Evolutionary conservation across 495 filamentous ascomycete genomes (phyloP).

Genomic region (Amniculicola lignicola): DNA sequence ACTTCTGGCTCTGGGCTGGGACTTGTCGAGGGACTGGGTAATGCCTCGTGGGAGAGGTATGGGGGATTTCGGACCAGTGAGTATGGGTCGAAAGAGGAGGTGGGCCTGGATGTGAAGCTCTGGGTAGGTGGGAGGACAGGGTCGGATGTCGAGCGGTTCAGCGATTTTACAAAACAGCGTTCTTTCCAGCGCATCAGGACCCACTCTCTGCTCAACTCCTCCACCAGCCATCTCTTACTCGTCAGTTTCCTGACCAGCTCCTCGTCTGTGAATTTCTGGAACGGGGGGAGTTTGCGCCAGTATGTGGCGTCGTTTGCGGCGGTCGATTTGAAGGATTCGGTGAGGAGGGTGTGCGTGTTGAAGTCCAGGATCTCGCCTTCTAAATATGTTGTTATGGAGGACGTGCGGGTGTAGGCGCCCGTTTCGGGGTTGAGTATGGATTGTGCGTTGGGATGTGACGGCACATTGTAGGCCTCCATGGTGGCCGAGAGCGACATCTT

Average conservation of each 20-base stretch:
- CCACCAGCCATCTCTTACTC: constrained; percentile 54
- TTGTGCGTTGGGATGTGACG: constrained; percentile 37
- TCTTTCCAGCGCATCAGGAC: constrained; percentile 81
- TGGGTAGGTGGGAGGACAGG: constrained; percentile 1
- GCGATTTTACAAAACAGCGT: constrained; percentile 63
- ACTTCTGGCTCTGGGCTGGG: neutral
- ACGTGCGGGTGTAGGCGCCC: constrained; percentile 46
- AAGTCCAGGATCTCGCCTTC: constrained; percentile 80
- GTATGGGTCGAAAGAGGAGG: no score
- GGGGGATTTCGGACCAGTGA: no score
- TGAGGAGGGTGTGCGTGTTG: constrained; percentile 63
- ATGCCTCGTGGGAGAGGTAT: no score
- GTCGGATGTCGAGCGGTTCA: constrained; percentile 19
- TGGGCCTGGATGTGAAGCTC: neutral
- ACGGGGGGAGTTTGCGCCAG: constrained; percentile 69
- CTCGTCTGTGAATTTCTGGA: constrained; percentile 56
- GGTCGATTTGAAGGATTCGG: constrained; percentile 62
- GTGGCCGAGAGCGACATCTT: constrained; percentile 67
- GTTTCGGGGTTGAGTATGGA: constrained; percentile 18
- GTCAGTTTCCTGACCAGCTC: constrained; percentile 58
- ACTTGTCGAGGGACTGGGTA: no score
- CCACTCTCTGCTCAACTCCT: constrained; percentile 57
- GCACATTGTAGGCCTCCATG: constrained; percentile 79
- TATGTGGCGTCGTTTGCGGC: constrained; percentile 63
- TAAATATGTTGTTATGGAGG: constrained; percentile 64